Base-by-base conservation (phyloP, 2,329 filamentous ascomycete genomes). In the Penicillium rolfsii region DNA sequence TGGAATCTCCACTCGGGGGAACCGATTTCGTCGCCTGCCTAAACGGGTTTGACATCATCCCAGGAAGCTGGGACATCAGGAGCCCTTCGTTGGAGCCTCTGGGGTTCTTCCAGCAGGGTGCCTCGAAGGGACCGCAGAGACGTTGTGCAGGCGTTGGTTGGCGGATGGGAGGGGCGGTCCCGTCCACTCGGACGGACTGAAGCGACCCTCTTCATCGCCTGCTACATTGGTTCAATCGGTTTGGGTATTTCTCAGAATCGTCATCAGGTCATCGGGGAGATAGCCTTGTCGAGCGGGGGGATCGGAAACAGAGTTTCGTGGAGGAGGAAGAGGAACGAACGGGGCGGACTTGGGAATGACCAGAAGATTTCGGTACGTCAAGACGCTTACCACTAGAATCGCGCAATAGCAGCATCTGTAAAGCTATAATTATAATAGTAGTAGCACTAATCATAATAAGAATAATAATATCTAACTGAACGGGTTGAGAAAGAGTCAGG, bases 21-120 rank as follows among this genome's bases (percentile, higher is more conserved):
- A 55, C 55, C 52, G 38, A 62, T 38, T 52, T 58, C 52, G 33
- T 62, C 61, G 64, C 67, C 68, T 70, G 61, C 68, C 68, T 69
- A 68, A 70, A 64, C 22, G 49, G 59, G 68, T 16, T 41, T 66
- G 63, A 64, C 63, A 62, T 59, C 24, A 57, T 66, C 57, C 57
- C 57, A 64, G 40, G 40, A 56, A 50, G 58, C 52, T 60, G 59
- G 61, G 49, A 26, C 36, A 60, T 52, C 40, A 35, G 52, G 33
- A 46, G 33, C 36, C 35, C 33, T 36, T 38, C 55, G 33, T 52
- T 48, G 60, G 60, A 61, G 58, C 54, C 62, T 65, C 59, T 61
- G 52, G 36, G 59, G 56, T 45, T 55, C 38, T 43, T 36, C 36
- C 6, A 30, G 41, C 24, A 38, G 49, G n/a, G 19, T 40, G 35